Base-by-base conservation (phyloP, 1,284 basidiomycete species). In the Papiliotrema fonsecae region DNA sequence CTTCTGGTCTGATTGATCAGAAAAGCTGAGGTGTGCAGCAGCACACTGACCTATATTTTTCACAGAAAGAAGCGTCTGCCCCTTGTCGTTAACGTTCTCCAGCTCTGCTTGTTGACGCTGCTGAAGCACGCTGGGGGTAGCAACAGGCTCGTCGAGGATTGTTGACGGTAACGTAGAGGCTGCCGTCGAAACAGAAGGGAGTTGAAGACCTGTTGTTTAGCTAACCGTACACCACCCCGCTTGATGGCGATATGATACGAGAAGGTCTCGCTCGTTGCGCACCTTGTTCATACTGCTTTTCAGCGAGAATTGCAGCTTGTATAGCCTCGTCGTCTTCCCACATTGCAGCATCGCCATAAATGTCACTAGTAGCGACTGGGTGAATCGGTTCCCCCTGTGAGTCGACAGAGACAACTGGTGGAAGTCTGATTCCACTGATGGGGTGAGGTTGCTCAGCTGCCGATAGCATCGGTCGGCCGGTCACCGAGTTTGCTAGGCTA, bases 51-150 rank as follows among this genome's bases (percentile, higher is more conserved):
- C 41, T 10, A 43, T 43, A 6, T 30, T 22, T 14, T 43, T 32
- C 13, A 21, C 22, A 6, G 41, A 30, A 5, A 43, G n/a, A 11
- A 13, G 11, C 9, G 18, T 18, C 41, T 40, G 38, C 18, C 38
- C 38, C 6, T 24, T 18, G 11, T 9, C 16, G 19, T 40, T 40
- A 5, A 26, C 19, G 6, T 11, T 4, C 22, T 44, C 21, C 38
- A 47, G 36, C 22, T 45, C 11, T 31, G 38, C 37, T 35, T 18
- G n/a, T 31, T 42, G 45, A 26, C 52, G 36, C n/a, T 52, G 26
- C 25, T 51, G 35, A 13, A 62, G 31, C 3, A 52, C 49, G 5
- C 47, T 49, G 6, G 47, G 31, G 4, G 60, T 62, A 3, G 44
- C 57, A 6, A 55, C 49, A 6, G 45, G 38, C 22, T 49, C 50